phyloP scores from a whole-genome alignment of 2,329 filamentous ascomycete genomes.

The Phyllosticta citrichinensis region DNA sequence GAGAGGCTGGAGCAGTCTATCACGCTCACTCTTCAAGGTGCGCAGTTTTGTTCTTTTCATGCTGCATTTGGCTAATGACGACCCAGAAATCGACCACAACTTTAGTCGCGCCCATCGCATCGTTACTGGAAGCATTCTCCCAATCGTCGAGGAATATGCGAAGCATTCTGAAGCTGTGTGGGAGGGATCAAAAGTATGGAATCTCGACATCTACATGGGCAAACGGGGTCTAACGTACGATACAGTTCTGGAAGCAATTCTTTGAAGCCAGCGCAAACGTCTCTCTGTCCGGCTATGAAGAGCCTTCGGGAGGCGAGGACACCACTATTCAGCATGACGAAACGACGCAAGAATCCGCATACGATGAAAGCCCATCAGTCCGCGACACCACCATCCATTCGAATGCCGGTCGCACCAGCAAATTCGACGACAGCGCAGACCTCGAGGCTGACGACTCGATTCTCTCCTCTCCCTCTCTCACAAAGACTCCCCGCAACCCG shows the following conservation, averaged over 20 bases:
- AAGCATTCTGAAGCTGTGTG: slow-evolving; percentile 90
- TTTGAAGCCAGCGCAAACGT: slow-evolving; percentile 98
- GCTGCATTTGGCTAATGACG: slow-evolving; percentile 18
- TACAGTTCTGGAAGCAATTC: slow-evolving; percentile 95
- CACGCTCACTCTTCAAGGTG: slow-evolving; percentile 87
- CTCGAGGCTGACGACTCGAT: slow-evolving; percentile 47
- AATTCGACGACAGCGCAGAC: slow-evolving; percentile 24
- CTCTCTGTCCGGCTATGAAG: slow-evolving; percentile 88
- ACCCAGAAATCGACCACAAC: slow-evolving; percentile 89
- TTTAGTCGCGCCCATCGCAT: slow-evolving; percentile 96
- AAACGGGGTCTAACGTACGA: slow-evolving; percentile 1
- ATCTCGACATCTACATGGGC: not conserved
- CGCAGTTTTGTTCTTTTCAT: slow-evolving; percentile 13
- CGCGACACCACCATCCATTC: slow-evolving; percentile 24
- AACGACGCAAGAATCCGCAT: slow-evolving; percentile 24
- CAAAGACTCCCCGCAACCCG: slow-evolving; percentile 43
- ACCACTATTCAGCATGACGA: slow-evolving; percentile 34
- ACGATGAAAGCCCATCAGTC: slow-evolving; percentile 28
- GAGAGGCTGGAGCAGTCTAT: slow-evolving; percentile 96
- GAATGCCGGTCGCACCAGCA: slow-evolving; percentile 31
- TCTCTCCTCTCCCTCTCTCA: slow-evolving; percentile 49
- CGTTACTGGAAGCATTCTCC: slow-evolving; percentile 85
- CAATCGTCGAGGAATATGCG: slow-evolving; percentile 88
- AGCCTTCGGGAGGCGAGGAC: slow-evolving; percentile 53
- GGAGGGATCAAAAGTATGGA: slow-evolving; percentile 79